Percentiles rank a stretch among this genome's conserved stretches.
Conservation (phyloP, 345 rosid genomes). For the Salix purpurea region DNA sequence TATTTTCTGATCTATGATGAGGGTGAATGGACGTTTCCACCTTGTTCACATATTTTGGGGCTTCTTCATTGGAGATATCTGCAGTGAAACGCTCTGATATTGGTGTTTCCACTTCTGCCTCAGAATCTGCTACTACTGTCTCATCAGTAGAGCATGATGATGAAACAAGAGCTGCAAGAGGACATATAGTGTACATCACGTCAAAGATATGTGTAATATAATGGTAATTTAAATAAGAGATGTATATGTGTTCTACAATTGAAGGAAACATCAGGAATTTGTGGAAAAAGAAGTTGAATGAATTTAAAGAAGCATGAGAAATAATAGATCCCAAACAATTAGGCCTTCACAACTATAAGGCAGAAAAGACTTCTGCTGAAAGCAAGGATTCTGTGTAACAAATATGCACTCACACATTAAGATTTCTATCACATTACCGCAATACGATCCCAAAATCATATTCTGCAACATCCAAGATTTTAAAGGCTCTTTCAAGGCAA, state of each 20-base stretch:
- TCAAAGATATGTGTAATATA: neutral
- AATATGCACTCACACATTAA: no score
- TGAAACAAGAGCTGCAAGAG: constrained; percentile 63
- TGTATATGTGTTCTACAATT: neutral
- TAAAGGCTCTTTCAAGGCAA: neutral
- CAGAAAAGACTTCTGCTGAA: neutral
- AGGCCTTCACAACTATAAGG: neutral
- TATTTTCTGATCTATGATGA: constrained; percentile 14
- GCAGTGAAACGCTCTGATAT: constrained; percentile 33
- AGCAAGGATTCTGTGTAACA: neutral
- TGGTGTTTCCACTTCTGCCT: constrained; percentile 54
- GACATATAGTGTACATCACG: neutral
- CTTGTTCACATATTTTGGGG: constrained; percentile 16
- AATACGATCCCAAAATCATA: neutral
- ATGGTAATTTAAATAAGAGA: neutral
- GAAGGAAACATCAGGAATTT: neutral
- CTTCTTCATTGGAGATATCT: constrained; percentile 26
- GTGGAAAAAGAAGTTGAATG: neutral
- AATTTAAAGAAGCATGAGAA: neutral
- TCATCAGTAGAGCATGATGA: constrained; percentile 94
- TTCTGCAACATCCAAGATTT: neutral
- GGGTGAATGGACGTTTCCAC: constrained; percentile 20
- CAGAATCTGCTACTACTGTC: constrained; percentile 94
- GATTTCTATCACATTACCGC: no score
- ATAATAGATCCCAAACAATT: neutral